These are phyloP conservation scores for Hypoxylon sp. DNA, from an alignment of 2,329 filamentous ascomycete species.

Conservation along the genomic window DNA sequence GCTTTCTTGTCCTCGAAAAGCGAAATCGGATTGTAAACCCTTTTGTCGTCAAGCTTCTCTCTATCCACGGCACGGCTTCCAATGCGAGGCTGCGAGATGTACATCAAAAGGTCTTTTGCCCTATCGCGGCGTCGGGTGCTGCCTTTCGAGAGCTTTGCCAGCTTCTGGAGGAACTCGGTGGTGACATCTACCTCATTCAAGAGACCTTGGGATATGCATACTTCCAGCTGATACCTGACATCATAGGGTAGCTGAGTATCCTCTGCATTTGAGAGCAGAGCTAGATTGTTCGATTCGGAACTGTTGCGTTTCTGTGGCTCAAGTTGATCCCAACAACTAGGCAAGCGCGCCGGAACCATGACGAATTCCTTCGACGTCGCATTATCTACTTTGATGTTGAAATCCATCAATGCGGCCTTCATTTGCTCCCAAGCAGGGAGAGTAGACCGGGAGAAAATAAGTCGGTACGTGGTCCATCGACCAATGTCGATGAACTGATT, in stretches of 20 bases:
- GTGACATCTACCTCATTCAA: conserved; percentile 83
- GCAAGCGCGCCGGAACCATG: conserved; percentile 54
- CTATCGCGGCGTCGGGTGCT: conserved; percentile 55
- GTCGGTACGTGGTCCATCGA: conserved; percentile 69
- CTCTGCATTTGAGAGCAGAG: conserved; percentile 56
- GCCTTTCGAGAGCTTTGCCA: conserved; percentile 63
- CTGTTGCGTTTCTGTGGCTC: conserved; percentile 52
- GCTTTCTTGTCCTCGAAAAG: conserved; percentile 74
- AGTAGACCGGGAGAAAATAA: conserved; percentile 58
- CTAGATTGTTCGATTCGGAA: conserved; percentile 45
- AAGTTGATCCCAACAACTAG: conserved; percentile 60
- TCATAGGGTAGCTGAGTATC: conserved; percentile 72
- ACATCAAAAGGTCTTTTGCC: conserved; percentile 80
- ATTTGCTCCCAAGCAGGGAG: conserved; percentile 60
- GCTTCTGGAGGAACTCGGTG: conserved; percentile 74
- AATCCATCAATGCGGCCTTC: conserved; percentile 73
- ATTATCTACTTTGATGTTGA: conserved; percentile 74
- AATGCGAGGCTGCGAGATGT: conserved; percentile 69
- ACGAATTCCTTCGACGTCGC: conserved; percentile 58
- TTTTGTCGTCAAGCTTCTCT: conserved; percentile 62
- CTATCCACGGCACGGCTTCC: conserved; percentile 12
- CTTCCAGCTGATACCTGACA: conserved; percentile 91
- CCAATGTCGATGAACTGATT: conserved; percentile 66
- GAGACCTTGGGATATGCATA: conserved; percentile 85
- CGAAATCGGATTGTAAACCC: conserved; percentile 77